Base-by-base conservation (phyloP, 2,329 filamentous ascomycete species). In the Fragosphaeria purpurea region DNA sequence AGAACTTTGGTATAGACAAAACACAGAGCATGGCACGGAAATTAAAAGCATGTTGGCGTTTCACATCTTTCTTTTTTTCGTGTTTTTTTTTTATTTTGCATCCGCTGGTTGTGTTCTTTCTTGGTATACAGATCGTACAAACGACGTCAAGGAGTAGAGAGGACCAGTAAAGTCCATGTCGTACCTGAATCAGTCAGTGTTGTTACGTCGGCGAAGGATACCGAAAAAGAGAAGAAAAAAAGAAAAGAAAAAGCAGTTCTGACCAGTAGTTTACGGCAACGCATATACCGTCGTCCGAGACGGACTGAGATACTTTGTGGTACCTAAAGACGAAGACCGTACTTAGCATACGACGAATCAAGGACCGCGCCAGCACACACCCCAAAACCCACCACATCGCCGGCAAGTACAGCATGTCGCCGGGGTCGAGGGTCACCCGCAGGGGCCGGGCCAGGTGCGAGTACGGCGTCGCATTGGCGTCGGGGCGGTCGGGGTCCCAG, bases 181-280 rank as follows among this genome's bases (percentile, higher is more conserved):
- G 57, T 89, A 89, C 84, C 82, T 85, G 55, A 12, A 48, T 22
- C 22, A 22, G 22, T 22, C 22, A 22, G 22, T 22, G 22, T 22
- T 22, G 22, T 22, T 22, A 22, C 22, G 22, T 45, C 22, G 33
- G 8, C 7, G 32, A 7, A 7, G 31, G 5, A 12, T 1, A 45
- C 3, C 11, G 11, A n/a, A n/a, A n/a, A n/a, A n/a, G 30, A 30
- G 4, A 1, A 1, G 9, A n/a, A 2, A 40, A 7, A 9, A 10
- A 10, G 7, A 5, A 12, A 11, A 30, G 11, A 38, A 2, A 39
- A 34, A 35, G 32, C 6, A 7, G 10, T 22, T 35, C 70, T 61
- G 65, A 84, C 84, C 87, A 93, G 64, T 91, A 91, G 60, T 93
- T 93, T 39, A 89, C 81, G 1, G 87, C 85, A 50, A 85, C 80